phyloP scores from a whole-genome alignment of 2,329 filamentous ascomycete genomes.

The Trichoderma aggressivum region DNA sequence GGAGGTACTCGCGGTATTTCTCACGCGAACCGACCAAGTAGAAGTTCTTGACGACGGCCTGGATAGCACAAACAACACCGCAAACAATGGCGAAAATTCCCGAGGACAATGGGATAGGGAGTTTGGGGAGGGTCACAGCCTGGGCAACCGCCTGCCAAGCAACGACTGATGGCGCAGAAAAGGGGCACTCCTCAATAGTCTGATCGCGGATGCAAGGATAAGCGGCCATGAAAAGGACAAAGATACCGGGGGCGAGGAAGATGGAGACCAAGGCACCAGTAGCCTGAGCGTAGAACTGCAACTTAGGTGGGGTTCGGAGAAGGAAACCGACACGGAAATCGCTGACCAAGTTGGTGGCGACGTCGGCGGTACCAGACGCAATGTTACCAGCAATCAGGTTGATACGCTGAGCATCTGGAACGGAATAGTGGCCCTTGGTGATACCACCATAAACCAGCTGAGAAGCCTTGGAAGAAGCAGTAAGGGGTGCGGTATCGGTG shows the following conservation, averaged over 20 bases:
- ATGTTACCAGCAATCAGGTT: slow-evolving; percentile 63
- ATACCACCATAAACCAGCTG: slow-evolving; percentile 66
- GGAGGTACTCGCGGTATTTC: slow-evolving; percentile 56
- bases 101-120: slow-evolving; percentile 53
- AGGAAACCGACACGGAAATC: slow-evolving; percentile 69
- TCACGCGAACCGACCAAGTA: slow-evolving; percentile 49
- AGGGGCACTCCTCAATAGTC: slow-evolving; percentile 48
- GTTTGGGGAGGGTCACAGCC: slow-evolving; percentile 53
- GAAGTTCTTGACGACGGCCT: slow-evolving; percentile 54
- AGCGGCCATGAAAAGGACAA: slow-evolving; percentile 63
- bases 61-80: slow-evolving; percentile 46
- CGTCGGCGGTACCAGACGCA: slow-evolving; percentile 53
- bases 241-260: slow-evolving; percentile 64
- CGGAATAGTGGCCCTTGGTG: slow-evolving; percentile 51
- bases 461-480: slow-evolving; percentile 64
- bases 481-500: slow-evolving; percentile 59
- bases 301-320: slow-evolving; percentile 59
- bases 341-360: slow-evolving; percentile 51
- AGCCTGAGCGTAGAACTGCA: slow-evolving; percentile 65
- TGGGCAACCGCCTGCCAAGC: slow-evolving; percentile 65
- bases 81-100: slow-evolving; percentile 57
- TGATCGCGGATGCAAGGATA: slow-evolving; percentile 63
- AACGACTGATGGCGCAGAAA: slow-evolving; percentile 59
- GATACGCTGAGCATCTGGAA: slow-evolving; percentile 56
- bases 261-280: slow-evolving; percentile 61